A percentile compares a stretch with the other conserved stretches of the same genome.
Conservation (phyloP, 179 eudicot genomes). For the Gypsophila paniculata region DNA sequence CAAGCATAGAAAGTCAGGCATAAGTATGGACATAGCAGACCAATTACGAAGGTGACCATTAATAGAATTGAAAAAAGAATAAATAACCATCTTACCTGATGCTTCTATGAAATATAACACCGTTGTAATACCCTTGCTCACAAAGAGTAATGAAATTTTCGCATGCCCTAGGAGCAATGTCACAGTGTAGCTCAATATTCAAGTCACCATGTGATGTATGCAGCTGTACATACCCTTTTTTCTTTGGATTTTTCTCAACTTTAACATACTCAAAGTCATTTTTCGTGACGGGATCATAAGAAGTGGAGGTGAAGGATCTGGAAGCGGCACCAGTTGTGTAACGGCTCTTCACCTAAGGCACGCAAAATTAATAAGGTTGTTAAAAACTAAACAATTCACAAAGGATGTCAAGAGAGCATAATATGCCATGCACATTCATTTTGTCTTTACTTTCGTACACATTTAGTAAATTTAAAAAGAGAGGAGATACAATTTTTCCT, state of each 20-base stretch:
- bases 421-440: not conserved
- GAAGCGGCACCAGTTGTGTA: conserved; percentile 96
- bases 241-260: conserved; percentile 95
- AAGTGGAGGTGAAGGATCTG: conserved; percentile 90
- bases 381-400: not conserved
- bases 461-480: conserved; percentile 1
- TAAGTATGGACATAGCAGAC: conserved; percentile 14
- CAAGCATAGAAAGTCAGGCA: conserved; percentile 8
- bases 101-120: conserved; percentile 80
- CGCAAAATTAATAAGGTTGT: conserved; percentile 2
- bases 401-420: not conserved
- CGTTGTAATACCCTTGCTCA: conserved; percentile 90
- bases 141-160: conserved; percentile 94
- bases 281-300: conserved; percentile 82
- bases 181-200: conserved; percentile 94
- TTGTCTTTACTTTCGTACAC: not conserved
- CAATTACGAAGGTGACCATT: not conserved
- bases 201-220: conserved; percentile 95
- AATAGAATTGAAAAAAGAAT: conserved; percentile 7
- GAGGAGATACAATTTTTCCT: not conserved
- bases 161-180: conserved; percentile 83
- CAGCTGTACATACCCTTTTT: conserved; percentile 86
- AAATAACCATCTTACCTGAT: conserved; percentile 50
- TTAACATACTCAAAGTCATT: conserved; percentile 86
- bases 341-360: conserved; percentile 78